Percentiles rank a stretch among this genome's conserved stretches.
These are phyloP conservation scores for Evansstolkia leycettana DNA, from an alignment of 495 filamentous ascomycete species.

Conservation along the genomic window DNA sequence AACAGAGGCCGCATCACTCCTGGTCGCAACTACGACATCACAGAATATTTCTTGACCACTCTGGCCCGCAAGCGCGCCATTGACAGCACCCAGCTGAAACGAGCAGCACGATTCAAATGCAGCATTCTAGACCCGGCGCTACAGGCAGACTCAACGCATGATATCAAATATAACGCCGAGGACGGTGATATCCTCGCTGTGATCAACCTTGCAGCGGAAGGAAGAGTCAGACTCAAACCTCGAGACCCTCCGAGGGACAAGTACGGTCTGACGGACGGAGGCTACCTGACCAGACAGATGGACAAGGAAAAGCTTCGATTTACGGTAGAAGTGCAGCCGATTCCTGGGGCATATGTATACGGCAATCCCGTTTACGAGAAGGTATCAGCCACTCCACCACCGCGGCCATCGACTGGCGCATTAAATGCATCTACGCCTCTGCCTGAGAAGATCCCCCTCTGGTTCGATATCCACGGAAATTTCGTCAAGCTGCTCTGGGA, in stretches of 20 bases:
- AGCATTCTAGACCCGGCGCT: conserved; percentile 43
- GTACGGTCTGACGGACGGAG: conserved; percentile 58
- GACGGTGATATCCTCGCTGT: conserved; percentile 62
- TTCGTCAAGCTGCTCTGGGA: conserved; percentile 54
- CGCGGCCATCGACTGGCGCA: conserved; percentile 9
- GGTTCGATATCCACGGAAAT: conserved; percentile 64
- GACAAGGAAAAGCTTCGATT: conserved; percentile 54
- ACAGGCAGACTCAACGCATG: conserved; percentile 14
- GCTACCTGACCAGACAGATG: conserved; percentile 61
- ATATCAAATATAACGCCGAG: conserved; percentile 22
- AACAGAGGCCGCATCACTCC: conserved; percentile 41
- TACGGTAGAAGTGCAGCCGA: conserved; percentile 43
- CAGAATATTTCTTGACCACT: conserved; percentile 38
- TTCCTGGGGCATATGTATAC: conserved; percentile 44
- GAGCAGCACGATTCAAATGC: conserved; percentile 46
- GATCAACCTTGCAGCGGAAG: conserved; percentile 52
- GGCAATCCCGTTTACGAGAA: conserved; percentile 39
- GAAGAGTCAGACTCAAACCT: conserved; percentile 42
- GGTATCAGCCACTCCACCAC: conserved; percentile 12
- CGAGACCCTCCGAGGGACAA: conserved; percentile 50
- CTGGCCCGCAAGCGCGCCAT: conserved; percentile 33
- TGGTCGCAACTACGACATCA: conserved; percentile 44
- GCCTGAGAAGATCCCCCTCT: conserved; percentile 50
- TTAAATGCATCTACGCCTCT: conserved; percentile 7
- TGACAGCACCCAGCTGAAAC: conserved; percentile 33